Evolutionary conservation across 192 early-diverging fungal genomes (phyloP).

Genomic region (Backusella parvicylindrica): DNA sequence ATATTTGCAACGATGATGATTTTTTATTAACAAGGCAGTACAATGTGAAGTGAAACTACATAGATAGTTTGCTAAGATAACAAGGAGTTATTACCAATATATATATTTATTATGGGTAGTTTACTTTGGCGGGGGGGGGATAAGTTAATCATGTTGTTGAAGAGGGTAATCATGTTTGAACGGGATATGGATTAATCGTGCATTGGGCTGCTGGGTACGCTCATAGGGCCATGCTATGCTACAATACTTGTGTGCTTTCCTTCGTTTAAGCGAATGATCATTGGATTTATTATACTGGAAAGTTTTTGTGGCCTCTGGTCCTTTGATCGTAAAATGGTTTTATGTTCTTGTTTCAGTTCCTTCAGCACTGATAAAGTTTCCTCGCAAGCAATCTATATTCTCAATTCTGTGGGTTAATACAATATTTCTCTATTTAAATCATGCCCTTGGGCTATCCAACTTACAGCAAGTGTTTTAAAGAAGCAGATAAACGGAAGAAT

Average conservation of each 20-base stretch:
- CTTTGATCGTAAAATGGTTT: not conserved
- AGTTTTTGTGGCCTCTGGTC: not conserved
- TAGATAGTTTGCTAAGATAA: not conserved
- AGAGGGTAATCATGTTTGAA: not conserved
- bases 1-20: too few relatives aligned
- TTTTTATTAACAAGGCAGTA: too few relatives aligned
- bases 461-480: conserved; percentile 1
- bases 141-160: not conserved
- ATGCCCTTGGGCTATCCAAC: not conserved
- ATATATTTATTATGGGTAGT: too few relatives aligned
- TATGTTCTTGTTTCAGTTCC: conserved; percentile 9
- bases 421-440: conserved; percentile 4
- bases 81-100: too few relatives aligned
- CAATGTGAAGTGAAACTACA: not conserved
- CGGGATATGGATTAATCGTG: not conserved
- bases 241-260: not conserved
- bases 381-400: conserved; percentile 11
- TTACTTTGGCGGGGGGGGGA: too few relatives aligned
- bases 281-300: not conserved
- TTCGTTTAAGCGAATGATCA: not conserved
- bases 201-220: not conserved
- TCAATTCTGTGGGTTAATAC: conserved; percentile 8
- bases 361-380: conserved; percentile 2
- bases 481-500: not conserved
- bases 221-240: not conserved